These are phyloP conservation scores for Dryadomyces quercus-mongolicae DNA, from an alignment of 2,329 filamentous ascomycete species.

Conservation along the genomic window DNA sequence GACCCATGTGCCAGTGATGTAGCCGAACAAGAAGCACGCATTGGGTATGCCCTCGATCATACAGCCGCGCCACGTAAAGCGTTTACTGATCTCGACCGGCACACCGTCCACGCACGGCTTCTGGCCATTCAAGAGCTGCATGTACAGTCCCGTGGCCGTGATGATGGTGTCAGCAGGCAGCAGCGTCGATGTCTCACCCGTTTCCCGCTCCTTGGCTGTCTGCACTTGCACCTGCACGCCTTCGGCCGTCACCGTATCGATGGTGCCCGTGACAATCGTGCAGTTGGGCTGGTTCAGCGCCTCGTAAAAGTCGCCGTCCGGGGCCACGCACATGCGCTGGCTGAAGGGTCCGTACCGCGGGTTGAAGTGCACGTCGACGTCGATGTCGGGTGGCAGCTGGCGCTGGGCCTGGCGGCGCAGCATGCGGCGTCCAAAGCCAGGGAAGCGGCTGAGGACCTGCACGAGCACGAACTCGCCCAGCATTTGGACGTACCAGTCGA, in stretches of 20 bases:
- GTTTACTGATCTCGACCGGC: conserved; percentile 26
- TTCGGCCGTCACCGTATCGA: conserved; percentile 29
- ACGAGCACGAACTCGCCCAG: conserved; percentile 34
- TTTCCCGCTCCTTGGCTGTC: too few relatives aligned
- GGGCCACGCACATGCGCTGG: conserved; percentile 61
- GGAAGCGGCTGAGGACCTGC: conserved; percentile 39
- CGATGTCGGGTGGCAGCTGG: conserved; percentile 40
- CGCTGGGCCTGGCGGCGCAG: conserved; percentile 31
- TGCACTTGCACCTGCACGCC: conserved; percentile 32
- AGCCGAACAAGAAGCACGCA: conserved; percentile 44
- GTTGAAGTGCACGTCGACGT: conserved; percentile 50
- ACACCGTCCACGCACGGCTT: conserved; percentile 37
- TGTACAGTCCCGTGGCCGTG: conserved; percentile 50
- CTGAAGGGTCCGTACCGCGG: conserved; percentile 57
- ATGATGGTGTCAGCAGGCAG: conserved; percentile 50
- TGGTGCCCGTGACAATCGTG: conserved; percentile 30
- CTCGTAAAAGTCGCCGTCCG: conserved; percentile 40
- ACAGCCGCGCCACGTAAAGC: conserved; percentile 43
- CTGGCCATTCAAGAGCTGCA: conserved; percentile 42
- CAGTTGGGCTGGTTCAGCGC: conserved; percentile 25
- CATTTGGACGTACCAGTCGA: conserved; percentile 37
- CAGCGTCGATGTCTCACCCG: conserved; percentile 5
- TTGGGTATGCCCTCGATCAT: conserved; percentile 56
- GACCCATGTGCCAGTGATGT: conserved; percentile 50
- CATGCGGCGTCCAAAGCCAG: conserved; percentile 32